phyloP scores from a whole-genome alignment of 768 basidiomycete species.

The Panus rudis region DNA sequence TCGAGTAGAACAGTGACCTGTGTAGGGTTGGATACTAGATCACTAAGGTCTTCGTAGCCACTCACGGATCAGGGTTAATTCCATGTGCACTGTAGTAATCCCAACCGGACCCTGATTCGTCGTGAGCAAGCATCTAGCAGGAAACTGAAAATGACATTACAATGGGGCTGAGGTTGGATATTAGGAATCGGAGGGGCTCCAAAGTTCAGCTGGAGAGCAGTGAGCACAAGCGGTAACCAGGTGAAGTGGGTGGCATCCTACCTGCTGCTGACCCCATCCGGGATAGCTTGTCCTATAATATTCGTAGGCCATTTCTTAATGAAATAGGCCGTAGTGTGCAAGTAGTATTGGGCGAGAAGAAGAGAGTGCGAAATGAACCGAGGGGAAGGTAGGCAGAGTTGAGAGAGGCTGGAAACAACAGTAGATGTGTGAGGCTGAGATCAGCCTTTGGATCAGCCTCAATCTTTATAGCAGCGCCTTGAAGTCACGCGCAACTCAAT shows the following conservation, averaged over 20 bases:
- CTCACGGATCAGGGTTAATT: conserved; percentile 50
- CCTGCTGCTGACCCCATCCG: conserved; percentile 43
- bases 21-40: conserved; percentile 9
- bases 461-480: no score
- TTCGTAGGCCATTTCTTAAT: conserved; percentile 14
- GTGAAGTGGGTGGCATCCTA: conserved; percentile 13
- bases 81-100: conserved; percentile 65
- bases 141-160: conserved; percentile 35
- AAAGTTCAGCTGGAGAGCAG: conserved; percentile 24
- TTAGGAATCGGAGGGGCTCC: conserved; percentile 26
- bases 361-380: no score
- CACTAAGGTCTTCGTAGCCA: background rate
- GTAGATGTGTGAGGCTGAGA: no score
- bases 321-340: no score
- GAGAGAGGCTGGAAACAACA: no score
- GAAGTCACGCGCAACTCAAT: no score
- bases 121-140: conserved; percentile 17
- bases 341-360: no score
- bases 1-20: conserved; percentile 31
- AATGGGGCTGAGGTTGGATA: conserved; percentile 43
- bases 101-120: conserved; percentile 45
- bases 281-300: conserved; percentile 23
- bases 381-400: no score
- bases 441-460: no score
- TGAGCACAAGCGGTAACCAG: background rate